A percentile compares a stretch with the other conserved stretches of the same genome.
Conservation (phyloP, 495 filamentous ascomycete species). For the Thozetella sp. region DNA sequence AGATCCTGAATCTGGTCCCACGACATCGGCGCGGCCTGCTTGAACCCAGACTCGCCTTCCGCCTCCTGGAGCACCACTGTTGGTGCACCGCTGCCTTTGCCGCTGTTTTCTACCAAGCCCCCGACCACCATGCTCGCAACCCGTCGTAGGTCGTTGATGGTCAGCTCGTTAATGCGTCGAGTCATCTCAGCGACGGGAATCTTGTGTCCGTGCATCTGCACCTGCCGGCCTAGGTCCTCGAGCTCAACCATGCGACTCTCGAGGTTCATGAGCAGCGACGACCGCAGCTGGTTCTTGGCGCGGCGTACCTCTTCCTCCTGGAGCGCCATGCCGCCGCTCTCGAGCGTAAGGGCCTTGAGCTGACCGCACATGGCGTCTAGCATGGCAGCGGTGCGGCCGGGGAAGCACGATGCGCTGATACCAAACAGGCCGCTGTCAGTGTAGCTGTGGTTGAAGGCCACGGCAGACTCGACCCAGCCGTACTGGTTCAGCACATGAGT, state of each 20-base stretch:
- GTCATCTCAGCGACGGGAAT: constrained; percentile 95
- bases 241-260: constrained; percentile 97
- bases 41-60: constrained; percentile 50
- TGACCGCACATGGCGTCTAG: constrained; percentile 93
- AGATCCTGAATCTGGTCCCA: constrained; percentile 90
- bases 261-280: constrained; percentile 93
- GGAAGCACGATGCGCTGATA: constrained; percentile 83
- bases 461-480: constrained; percentile 93
- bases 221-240: constrained; percentile 95
- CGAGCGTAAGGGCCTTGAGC: constrained; percentile 74
- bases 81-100: constrained; percentile 83
- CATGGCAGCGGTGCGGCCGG: constrained; percentile 74
- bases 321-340: constrained; percentile 69
- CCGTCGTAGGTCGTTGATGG: constrained; percentile 76
- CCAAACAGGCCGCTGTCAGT: constrained; percentile 95
- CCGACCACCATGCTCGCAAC: constrained; percentile 83
- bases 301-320: constrained; percentile 79
- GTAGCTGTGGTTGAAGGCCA: constrained; percentile 96
- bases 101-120: constrained; percentile 74
- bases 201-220: constrained; percentile 93
- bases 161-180: constrained; percentile 77
- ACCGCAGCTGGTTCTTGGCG: constrained; percentile 97
- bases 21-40: constrained; percentile 53
- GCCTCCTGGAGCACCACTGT: constrained; percentile 93
- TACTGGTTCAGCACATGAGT: constrained; percentile 97